Evolutionary conservation across 1,139 yeast species (phyloP).

Genomic region (Yarrowia galli): DNA sequence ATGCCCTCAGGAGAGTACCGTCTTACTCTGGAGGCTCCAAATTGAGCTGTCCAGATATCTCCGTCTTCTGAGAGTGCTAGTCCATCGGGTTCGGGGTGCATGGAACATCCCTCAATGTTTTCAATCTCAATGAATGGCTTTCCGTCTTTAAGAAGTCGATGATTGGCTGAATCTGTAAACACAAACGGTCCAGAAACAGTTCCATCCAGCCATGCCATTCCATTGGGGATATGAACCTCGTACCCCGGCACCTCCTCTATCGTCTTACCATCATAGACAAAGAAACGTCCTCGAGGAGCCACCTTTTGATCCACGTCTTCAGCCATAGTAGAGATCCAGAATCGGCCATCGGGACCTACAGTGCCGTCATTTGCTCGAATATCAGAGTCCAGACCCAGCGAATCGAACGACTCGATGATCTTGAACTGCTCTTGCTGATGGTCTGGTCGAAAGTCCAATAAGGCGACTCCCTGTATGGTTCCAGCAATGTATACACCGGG

Average conservation of each 20-base stretch:
- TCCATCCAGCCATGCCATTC: constrained; percentile 65
- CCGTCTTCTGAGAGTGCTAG: constrained; percentile 67
- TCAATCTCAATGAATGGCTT: constrained; percentile 26
- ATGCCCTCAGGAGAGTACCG: constrained; percentile 58
- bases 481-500: constrained; percentile 48
- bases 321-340: constrained; percentile 49
- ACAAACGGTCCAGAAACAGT: constrained; percentile 59
- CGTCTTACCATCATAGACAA: constrained; percentile 47
- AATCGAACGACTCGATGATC: not conserved
- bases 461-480: constrained; percentile 48
- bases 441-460: constrained; percentile 43
- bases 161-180: constrained; percentile 75
- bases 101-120: constrained; percentile 11
- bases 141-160: constrained; percentile 56
- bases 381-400: constrained; percentile 29
- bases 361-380: constrained; percentile 50
- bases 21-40: constrained; percentile 65
- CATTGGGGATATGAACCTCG: constrained; percentile 56
- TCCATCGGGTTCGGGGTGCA: constrained; percentile 70
- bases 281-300: constrained; percentile 48
- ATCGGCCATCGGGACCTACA: constrained; percentile 52
- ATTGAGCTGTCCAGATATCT: constrained; percentile 73
- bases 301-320: constrained; percentile 42
- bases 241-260: constrained; percentile 40
- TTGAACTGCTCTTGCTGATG: not conserved